Conservation (phyloP, 1,284 basidiomycete species). For the Tylopilus orsonianus region DNA sequence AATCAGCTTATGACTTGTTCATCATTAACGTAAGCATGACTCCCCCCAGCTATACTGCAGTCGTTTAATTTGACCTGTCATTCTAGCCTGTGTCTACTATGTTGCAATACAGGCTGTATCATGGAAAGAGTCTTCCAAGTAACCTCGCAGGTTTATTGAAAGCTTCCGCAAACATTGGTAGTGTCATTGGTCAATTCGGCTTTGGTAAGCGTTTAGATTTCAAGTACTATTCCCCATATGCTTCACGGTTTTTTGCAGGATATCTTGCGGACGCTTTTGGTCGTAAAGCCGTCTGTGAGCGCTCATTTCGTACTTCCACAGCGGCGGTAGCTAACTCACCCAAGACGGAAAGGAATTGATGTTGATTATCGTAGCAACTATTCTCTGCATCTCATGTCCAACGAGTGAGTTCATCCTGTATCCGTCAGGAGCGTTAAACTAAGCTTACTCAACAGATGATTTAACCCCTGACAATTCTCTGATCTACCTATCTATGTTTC, state of each 20-base stretch:
- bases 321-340: constrained; percentile 10
- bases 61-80: background rate
- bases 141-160: constrained; percentile 66
- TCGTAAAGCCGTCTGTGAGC: constrained; percentile 63
- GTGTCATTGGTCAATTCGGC: constrained; percentile 71
- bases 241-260: constrained; percentile 25
- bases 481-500: constrained; percentile 64
- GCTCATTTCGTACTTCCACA: background rate
- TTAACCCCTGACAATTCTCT: constrained; percentile 47
- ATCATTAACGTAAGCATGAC: constrained; percentile 62
- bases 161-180: constrained; percentile 70
- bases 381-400: constrained; percentile 52
- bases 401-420: constrained; percentile 36
- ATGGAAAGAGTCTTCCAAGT: constrained; percentile 50
- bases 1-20: constrained; percentile 70
- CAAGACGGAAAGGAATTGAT: constrained; percentile 77
- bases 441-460: constrained; percentile 26
- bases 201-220: constrained; percentile 62
- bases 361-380: constrained; percentile 73
- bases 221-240: constrained; percentile 13
- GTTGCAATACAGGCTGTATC: constrained; percentile 73
- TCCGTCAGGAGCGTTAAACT: background rate
- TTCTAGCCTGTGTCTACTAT: constrained; percentile 68
- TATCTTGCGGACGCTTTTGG: constrained; percentile 68
- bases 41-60: background rate